Evolutionary conservation across 2,329 filamentous ascomycete species (phyloP), one percentile per base, ranked within the genome.

Genomic region (Byssochlamys sp.): DNA sequence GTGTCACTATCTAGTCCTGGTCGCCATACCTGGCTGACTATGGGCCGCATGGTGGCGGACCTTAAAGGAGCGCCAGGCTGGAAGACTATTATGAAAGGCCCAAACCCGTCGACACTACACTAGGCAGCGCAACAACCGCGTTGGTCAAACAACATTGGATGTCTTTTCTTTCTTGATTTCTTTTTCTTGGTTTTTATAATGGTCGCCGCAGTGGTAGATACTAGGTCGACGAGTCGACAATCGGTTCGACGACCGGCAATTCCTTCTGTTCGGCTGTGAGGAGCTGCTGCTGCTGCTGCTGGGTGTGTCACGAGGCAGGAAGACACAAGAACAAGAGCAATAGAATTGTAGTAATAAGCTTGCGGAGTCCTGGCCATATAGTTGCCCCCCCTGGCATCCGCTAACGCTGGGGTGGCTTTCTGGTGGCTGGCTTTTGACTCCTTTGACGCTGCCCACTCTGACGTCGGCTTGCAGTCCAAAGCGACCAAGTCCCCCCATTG

Each of bases 401-500:
- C 66, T 63, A 66, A 62, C 57, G 58, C 58, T 57, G 33, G 49
- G 49, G 49, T 51, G 49, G 49, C 49, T 51, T n/a, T 51, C 26
- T 54, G 53, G 61, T 62, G 59, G 61, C 58, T 60, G 60, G 57
- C 60, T 60, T 19, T 55, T 53, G 53, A 45, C 39, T 45, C 39
- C 58, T 63, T 58, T 60, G 61, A 60, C 2, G 49, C 49, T 28
- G 49, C 60, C 57, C 59, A 59, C 63, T 63, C 66, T 69, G 67
- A 69, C 67, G 67, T 67, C 63, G 65, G 57, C 64, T 60, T 62
- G 55, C 54, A 57, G 26, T 28, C 24, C 57, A 51, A 19, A 19
- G 19, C 19, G 19, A 19, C 19, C 19, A 19, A 19, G 60, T 59
- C 60, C 61, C 61, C 63, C 62, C 59, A 57, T 52, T 59, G 61